Base-by-base conservation (phyloP, 331 rosid species). In the Malus hybrid region DNA sequence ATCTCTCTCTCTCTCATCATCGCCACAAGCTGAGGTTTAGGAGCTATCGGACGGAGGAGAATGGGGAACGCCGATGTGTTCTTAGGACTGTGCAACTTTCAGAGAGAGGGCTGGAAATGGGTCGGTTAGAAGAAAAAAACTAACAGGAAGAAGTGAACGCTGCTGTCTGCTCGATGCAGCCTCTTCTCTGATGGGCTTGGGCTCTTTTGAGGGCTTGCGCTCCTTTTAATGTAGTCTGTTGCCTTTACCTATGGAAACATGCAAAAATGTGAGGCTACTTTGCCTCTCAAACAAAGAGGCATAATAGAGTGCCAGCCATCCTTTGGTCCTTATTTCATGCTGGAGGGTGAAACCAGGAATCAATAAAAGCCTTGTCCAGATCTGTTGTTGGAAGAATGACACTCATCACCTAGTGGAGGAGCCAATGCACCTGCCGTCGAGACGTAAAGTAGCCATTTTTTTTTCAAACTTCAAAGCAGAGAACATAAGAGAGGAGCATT, bases 51-150 rank as follows among this genome's bases (percentile, higher is more conserved):
- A 46, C 80, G 72, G 67, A 44, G 71, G 80, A 18, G 67, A 76
- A 88, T 92, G 97, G 97, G 92, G 84, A 91, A 85, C 91, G 75
- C 93, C 75, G 97, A 94, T 83, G 93, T 86, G 59, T 91, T 92
- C 83, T 78, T 88, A 57, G 99, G 99, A 31, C 81, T 94, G 65
- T 92, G 92, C 16, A 97, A 94, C 73, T 94, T 94, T 82, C 92
- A 24, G 24, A 24, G 24, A 24, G 24, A 24, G 24, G 24, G 24
- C 24, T 24, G 24, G 24, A 24, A 1, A 24, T 24, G 24, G 24
- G 1, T 24, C 24, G 24, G 24, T 24, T 24, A 24, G 24, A 24
- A 24, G 24, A 24, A 24, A 24, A 24, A 24, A 24, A 24, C 24
- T 24, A 24, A 24, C 1, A 24, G 24, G 24, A 24, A 24, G 24